Percentiles rank a stretch among this genome's conserved stretches.
Evolutionary conservation across 2,329 filamentous ascomycete genomes (phyloP).

Genomic region (Exophiala sp.): DNA sequence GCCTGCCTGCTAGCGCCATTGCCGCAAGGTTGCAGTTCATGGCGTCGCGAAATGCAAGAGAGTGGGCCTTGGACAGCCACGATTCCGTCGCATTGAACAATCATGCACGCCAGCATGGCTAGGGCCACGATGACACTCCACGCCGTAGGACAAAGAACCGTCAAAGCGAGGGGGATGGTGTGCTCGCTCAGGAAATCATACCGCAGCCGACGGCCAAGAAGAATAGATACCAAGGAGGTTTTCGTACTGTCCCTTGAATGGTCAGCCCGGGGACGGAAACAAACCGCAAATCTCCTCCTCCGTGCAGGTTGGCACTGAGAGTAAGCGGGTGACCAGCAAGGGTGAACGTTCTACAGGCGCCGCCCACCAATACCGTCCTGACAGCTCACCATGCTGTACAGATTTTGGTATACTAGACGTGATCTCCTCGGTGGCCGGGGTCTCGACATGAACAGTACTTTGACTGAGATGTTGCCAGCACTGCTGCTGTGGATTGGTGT

Average conservation of each 20-base stretch:
- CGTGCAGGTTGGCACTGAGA: background rate
- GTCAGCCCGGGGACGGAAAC: background rate
- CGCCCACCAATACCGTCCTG: slow-evolving; percentile 13
- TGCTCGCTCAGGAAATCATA: background rate
- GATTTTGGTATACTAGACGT: background rate
- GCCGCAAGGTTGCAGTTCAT: background rate
- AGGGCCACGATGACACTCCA: background rate
- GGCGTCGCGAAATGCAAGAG: background rate
- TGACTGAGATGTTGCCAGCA: background rate
- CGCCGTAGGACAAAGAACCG: background rate
- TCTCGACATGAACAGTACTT: background rate
- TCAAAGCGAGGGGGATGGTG: background rate
- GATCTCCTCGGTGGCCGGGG: background rate
- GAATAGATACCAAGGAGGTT: background rate
- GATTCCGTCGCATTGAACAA: background rate
- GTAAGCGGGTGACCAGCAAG: background rate
- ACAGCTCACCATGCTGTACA: slow-evolving; percentile 14
- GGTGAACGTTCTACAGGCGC: background rate
- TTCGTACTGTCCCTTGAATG: background rate
- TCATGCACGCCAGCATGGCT: background rate
- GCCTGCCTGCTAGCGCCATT: background rate
- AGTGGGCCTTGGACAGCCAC: background rate
- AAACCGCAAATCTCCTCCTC: background rate
- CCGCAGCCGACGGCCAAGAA: background rate
- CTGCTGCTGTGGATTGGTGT: background rate